Percentiles rank a stretch among this genome's conserved stretches.
These are phyloP conservation scores for Debaryomycetaceae sp. DNA, from an alignment of 1,139 yeast genomes.

Conservation along the genomic window DNA sequence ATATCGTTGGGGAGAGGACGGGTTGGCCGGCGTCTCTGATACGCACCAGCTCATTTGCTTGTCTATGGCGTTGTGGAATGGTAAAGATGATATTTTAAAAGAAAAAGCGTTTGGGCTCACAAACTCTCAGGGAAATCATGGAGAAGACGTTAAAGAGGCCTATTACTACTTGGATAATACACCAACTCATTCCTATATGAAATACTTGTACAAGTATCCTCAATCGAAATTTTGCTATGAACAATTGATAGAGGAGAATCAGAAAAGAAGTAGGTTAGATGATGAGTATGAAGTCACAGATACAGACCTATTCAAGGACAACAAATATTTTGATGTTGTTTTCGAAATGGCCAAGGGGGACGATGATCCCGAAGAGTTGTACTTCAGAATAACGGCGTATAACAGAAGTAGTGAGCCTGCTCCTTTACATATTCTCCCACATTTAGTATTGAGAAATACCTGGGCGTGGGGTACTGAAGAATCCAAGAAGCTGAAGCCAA, in stretches of 20 bases:
- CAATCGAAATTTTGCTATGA: constrained; percentile 81
- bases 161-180: constrained; percentile 87
- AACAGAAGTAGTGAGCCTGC: constrained; percentile 83
- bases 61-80: constrained; percentile 89
- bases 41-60: constrained; percentile 76
- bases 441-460: constrained; percentile 81
- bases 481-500: constrained; percentile 50
- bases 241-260: constrained; percentile 68
- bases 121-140: constrained; percentile 93
- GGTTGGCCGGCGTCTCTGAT: constrained; percentile 88
- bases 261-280: constrained; percentile 59
- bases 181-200: constrained; percentile 92
- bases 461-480: constrained; percentile 85
- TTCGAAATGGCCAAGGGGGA: constrained; percentile 90
- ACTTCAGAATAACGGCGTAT: constrained; percentile 85
- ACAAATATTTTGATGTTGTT: constrained; percentile 84
- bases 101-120: constrained; percentile 89
- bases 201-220: constrained; percentile 89
- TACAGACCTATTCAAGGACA: constrained; percentile 73
- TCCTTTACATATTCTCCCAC: constrained; percentile 85
- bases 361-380: constrained; percentile 75
- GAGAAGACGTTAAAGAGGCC: constrained; percentile 88
- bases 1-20: constrained; percentile 97
- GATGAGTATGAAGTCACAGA: constrained; percentile 71
- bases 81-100: constrained; percentile 78